Base-by-base conservation (phyloP, 176 grass and related monocot genomes). In the Cenchrus americanus region DNA sequence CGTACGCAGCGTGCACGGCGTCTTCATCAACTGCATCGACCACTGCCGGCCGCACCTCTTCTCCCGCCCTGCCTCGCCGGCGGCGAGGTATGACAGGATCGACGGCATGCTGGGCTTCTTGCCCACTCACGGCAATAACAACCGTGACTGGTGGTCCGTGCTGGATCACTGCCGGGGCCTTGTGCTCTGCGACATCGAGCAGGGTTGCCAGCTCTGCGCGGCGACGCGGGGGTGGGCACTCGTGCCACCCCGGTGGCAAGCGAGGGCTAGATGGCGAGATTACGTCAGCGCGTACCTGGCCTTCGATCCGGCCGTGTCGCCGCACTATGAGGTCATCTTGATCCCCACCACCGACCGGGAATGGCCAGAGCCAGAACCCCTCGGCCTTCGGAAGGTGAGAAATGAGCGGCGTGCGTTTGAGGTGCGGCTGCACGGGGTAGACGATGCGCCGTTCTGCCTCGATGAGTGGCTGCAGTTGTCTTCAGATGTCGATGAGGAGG, bases 101-200 rank as follows among this genome's bases (percentile, higher is more conserved):
- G 14, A 84, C 32, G n/a, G 60, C 50, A 18, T 58, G n/a, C 79
- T 81, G 9, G 9, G 34, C 47, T 84, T 57, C 49, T 3, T 84
- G 48, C 71, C 47, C 15, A 6, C 5, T 3, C 24, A 61, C 9
- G n/a, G 3, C 34, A 37, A 37, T 15, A 17, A 5, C 8, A 17
- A 5, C 8, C 0, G 46, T 2, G 61, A 49, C 10, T 62, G 22
- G 12, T 49, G 55, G n/a, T 21, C 9, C 0, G 55, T 71, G 23
- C 14, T 82, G 8, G 52, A 82, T 8, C 78, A 80, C 48, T 80
- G 62, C 78, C 66, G 53, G 7, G 66, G 79, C 8, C 79, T 82
- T n/a, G 13, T 81, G 12, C 32, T 81, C 2, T 69, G 14, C n/a
- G 5, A 22, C 11, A 15, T 44, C 2, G 19, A 58, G 15, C 10